Evolutionary conservation across 2,329 filamentous ascomycete species (phyloP).

Genomic region (Clonostachys chloroleuca): DNA sequence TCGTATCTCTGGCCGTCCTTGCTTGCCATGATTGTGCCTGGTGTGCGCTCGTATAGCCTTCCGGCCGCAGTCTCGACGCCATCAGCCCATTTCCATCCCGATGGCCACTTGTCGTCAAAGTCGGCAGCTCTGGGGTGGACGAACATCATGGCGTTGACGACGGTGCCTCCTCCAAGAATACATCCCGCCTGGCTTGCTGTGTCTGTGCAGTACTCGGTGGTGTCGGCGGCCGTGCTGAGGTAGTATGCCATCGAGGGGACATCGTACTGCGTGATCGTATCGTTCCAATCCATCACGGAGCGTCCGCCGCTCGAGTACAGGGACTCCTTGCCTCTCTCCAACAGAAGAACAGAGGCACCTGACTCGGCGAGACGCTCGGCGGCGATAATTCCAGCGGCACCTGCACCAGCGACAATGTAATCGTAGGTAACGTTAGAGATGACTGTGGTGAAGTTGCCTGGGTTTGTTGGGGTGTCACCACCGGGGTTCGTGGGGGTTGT

Average conservation of each 20-base stretch:
- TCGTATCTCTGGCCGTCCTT: constrained; percentile 63
- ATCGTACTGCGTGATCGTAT: constrained; percentile 63
- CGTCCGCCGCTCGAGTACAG: constrained; percentile 59
- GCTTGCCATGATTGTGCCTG: constrained; percentile 54
- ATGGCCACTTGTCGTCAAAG: constrained; percentile 61
- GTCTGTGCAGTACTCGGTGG: constrained; percentile 10
- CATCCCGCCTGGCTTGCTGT: constrained; percentile 43
- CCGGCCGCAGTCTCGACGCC: constrained; percentile 49
- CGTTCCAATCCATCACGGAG: constrained; percentile 56
- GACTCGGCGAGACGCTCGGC: constrained; percentile 48
- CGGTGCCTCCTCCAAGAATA: constrained; percentile 59
- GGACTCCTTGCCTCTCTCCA: constrained; percentile 54
- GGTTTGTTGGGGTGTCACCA: too few relatives aligned
- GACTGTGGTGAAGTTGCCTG: too few relatives aligned
- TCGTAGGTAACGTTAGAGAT: constrained; percentile 7
- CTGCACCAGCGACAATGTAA: constrained; percentile 16
- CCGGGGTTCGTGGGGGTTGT: too few relatives aligned
- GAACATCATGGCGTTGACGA: constrained; percentile 67
- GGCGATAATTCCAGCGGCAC: constrained; percentile 14
- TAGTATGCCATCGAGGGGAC: constrained; percentile 63
- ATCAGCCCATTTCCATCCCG: constrained; percentile 57
- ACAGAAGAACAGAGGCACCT: constrained; percentile 60
- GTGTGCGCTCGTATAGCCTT: constrained; percentile 52
- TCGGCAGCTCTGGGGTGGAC: constrained; percentile 61
- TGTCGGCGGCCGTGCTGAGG: too few relatives aligned